phyloP scores from a whole-genome alignment of 768 basidiomycete genomes.

The Lanmaoa rubissima region DNA sequence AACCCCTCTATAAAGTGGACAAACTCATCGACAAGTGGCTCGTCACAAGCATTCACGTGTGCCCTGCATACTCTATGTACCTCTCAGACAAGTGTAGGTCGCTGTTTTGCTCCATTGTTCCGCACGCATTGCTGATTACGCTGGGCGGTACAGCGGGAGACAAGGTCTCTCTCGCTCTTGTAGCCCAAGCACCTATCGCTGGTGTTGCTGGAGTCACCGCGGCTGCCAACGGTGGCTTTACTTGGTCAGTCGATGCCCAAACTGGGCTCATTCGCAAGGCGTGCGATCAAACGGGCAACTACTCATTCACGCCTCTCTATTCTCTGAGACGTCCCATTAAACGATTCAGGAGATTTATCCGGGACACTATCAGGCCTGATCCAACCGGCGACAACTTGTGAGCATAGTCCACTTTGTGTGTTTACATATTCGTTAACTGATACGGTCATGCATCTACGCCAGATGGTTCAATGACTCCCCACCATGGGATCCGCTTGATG shows the following conservation, averaged over 20 bases:
- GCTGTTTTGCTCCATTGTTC: not conserved
- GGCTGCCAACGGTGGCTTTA: not conserved
- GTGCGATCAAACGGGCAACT: constrained; percentile 11
- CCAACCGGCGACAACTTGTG: constrained; percentile 20
- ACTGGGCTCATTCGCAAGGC: constrained; percentile 23
- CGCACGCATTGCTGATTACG: not conserved
- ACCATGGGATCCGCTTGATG: constrained; percentile 30
- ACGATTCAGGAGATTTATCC: constrained; percentile 13
- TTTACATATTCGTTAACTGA: not conserved
- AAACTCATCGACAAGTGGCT: too few relatives aligned
- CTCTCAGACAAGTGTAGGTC: too few relatives aligned
- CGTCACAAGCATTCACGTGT: too few relatives aligned
- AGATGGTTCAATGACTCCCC: constrained; percentile 20
- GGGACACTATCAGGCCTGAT: constrained; percentile 10
- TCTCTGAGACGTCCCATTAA: constrained; percentile 15
- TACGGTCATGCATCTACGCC: not conserved
- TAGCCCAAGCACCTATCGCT: constrained; percentile 8
- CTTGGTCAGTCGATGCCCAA: constrained; percentile 21
- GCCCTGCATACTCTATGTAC: too few relatives aligned
- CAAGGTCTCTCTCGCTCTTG: constrained; percentile 21
- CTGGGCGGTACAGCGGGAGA: constrained; percentile 16
- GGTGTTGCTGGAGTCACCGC: not conserved
- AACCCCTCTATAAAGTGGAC: too few relatives aligned
- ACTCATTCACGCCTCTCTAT: constrained; percentile 23
- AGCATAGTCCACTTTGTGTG: constrained; percentile 1